Conservation (phyloP, 208 protist species). For the Naegleria lovaniensis region DNA sequence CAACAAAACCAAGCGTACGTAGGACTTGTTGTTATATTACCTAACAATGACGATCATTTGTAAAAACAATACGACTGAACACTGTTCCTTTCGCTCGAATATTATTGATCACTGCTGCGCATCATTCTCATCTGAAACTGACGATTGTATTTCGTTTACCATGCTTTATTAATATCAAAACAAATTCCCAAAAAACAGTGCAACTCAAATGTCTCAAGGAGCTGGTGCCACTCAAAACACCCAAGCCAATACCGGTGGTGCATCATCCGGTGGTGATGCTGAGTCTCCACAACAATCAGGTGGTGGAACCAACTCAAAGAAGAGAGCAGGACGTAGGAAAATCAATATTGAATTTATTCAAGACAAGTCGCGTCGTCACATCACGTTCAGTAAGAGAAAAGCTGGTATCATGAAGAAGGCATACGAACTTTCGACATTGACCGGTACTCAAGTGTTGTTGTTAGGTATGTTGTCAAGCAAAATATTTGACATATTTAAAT, state of each 20-base stretch:
- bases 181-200: no score
- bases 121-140: no score
- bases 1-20: background rate
- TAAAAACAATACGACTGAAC: no score
- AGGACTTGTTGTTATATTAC: no score
- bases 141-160: no score
- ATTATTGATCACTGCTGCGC: no score
- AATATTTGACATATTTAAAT: no score
- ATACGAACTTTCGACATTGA: conserved; percentile 63
- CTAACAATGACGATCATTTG: no score
- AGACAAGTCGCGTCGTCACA: conserved; percentile 63
- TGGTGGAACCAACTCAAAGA: background rate
- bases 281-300: background rate
- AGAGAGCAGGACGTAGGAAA: conserved; percentile 49
- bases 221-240: background rate
- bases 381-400: conserved; percentile 73
- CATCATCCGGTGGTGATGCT: background rate
- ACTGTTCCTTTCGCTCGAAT: no score
- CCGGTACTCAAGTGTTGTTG: conserved; percentile 68
- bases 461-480: conserved; percentile 45
- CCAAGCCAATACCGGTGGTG: background rate
- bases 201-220: background rate
- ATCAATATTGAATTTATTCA: conserved; percentile 74
- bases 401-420: conserved; percentile 73
- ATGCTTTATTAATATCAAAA: no score